Conservation (phyloP, 495 filamentous ascomycete genomes). For the Trichoderma orchidacearum region DNA sequence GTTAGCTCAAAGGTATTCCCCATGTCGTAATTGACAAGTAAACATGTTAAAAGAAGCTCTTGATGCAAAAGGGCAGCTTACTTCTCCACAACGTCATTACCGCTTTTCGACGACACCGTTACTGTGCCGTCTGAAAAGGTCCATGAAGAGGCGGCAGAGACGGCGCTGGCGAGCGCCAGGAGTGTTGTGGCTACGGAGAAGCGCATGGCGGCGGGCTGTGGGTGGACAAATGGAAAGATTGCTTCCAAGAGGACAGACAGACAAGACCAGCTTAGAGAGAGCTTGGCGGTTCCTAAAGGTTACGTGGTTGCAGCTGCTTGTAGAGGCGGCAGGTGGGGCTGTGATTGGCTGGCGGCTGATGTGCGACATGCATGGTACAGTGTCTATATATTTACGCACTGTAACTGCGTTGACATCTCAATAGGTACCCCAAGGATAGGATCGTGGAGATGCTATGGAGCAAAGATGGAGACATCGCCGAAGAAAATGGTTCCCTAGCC, state of each 20-base stretch:
- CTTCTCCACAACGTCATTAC: conserved; percentile 40
- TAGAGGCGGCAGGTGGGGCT: background rate
- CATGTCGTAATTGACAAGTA: background rate
- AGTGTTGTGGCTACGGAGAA: conserved; percentile 37
- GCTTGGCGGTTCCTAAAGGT: background rate
- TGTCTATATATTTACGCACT: background rate
- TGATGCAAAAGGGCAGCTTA: background rate
- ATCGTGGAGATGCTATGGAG: no score
- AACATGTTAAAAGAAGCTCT: background rate
- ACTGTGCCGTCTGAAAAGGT: conserved; percentile 75
- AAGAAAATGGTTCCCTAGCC: no score
- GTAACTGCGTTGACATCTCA: background rate
- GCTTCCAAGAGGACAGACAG: background rate
- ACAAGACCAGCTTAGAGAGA: background rate
- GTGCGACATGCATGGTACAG: background rate
- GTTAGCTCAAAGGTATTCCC: background rate
- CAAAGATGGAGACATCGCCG: no score
- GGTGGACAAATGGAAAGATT: background rate
- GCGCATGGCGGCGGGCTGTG: conserved; percentile 24
- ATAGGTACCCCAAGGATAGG: no score
- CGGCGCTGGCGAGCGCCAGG: conserved; percentile 29
- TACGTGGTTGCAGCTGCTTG: background rate
- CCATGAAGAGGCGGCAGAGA: conserved; percentile 62
- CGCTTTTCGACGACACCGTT: conserved; percentile 57
- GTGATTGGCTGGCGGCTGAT: background rate